These are phyloP conservation scores for Aspergillus intermedius DNA, from an alignment of 2,329 filamentous ascomycete species.

Conservation along the genomic window DNA sequence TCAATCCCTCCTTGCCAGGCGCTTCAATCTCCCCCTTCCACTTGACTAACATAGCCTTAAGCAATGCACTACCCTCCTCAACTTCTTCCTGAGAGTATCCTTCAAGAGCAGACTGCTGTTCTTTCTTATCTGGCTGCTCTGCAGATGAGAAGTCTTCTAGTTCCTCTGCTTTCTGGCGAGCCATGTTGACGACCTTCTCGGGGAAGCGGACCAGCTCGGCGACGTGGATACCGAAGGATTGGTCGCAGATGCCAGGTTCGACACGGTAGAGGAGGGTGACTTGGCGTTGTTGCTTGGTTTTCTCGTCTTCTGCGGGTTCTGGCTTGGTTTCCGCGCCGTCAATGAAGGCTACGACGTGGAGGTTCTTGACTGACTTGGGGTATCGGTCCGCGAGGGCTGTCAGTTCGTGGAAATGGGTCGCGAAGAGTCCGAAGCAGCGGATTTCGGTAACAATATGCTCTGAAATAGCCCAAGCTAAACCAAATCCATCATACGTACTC, in stretches of 20 bases:
- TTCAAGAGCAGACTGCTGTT: conserved; percentile 23
- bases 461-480: conserved; percentile 97
- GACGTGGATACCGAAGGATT: conserved; percentile 97
- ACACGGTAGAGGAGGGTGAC: conserved; percentile 97
- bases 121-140: conserved; percentile 37
- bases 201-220: conserved; percentile 95
- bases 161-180: conserved; percentile 97
- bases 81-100: conserved; percentile 75
- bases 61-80: conserved; percentile 74
- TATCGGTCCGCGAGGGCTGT: conserved; percentile 84
- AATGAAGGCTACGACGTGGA: conserved; percentile 95
- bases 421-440: conserved; percentile 87
- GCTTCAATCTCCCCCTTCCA: conserved; percentile 77
- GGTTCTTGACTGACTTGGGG: conserved; percentile 72
- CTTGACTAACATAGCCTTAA: conserved; percentile 73
- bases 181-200: conserved; percentile 96
- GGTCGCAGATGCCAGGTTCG: conserved; percentile 89
- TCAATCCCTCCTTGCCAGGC: conserved; percentile 50
- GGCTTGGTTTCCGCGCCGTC: conserved; percentile 41
- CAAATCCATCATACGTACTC: conserved; percentile 96
- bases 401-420: conserved; percentile 96
- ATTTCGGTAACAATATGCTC: conserved; percentile 97
- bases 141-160: conserved; percentile 72
- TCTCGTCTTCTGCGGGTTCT: conserved; percentile 39
- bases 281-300: conserved; percentile 59